Evolutionary conservation across 202 grass and related monocot species (phyloP), one percentile per base, ranked within the genome.

Genomic region (Eragrostis tef): DNA sequence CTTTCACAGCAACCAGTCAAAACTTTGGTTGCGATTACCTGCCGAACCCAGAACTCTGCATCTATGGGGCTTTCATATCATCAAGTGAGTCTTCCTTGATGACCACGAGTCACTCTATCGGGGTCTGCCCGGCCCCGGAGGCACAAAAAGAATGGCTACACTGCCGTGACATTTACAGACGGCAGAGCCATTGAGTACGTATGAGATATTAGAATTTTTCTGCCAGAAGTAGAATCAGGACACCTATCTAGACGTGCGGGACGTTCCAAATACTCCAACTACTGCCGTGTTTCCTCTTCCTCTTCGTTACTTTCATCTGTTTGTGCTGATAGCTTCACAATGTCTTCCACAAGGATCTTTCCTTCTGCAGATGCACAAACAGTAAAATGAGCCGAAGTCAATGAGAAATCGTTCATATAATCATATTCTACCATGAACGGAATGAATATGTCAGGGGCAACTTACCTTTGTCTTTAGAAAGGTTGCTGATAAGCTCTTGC

Each of bases 381-480:
- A 82, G 54, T 44, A 74, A 6, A 65, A 9, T 16, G 50, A 70
- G 82, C 41, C 78, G 25, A 86, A 43, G 62, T 64, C 13, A 13
- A 64, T 31, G 41, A 67, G 9, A 48, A 76, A 64, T 46, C 39
- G 24, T 7, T 10, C 24, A 54, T 31, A 31, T 31, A 31, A 31
- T 31, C 29, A 31, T 61, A 34, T 43, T 19, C 6, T 57, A 49
- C 49, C 56, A 82, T 31, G 20, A 81, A 27, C 36, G 59, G 6
- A 80, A 67, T n/a, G 21, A 43, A 39, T 34, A 53, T 64, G 51
- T n/a, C 60, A 42, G 14, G 24, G 36, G 66, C 11, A 44, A 61
- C 74, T 21, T 34, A 98, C 96, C 96, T 98, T 88, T 95, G 81
- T 98, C 96, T 89, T 74, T 98, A 69, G 96, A 95, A 50, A 98